Evolutionary conservation across 78 protist species (phyloP), one percentile per base, ranked within the genome.

Genomic region (Monosiga brevicollis): DNA sequence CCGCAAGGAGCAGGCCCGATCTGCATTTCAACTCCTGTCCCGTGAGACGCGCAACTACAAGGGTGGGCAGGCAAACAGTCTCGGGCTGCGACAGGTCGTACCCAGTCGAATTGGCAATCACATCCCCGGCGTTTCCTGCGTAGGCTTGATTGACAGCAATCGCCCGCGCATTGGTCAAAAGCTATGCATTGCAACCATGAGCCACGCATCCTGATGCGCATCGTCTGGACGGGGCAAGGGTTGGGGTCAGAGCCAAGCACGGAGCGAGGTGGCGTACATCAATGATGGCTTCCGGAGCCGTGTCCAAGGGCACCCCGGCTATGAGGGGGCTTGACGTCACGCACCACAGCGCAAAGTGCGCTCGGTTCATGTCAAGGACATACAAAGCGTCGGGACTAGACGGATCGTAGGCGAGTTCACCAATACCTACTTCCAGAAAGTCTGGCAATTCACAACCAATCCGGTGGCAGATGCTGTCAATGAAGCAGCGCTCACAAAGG

Each of bases 331-430:
- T 20, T 24, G 36, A 24, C 36, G 79, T 76, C 32, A 76, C 22
- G 40, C 36, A 11, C 79, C 79, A 76, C 79, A 76, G 40, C 11
- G 36, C 79, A 76, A 76, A 76, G 55, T 76, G 79, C 40, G 79
- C 38, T 38, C 22, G 32, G 55, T 76, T 76, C 79, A 36, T 76
- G 22, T 39, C 79, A 38, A 11, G 40, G 38, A 76, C 20, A 76
- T 22, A 20, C 55, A 24, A 11, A 76, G 36, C 22, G 38, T 22
- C 79, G n/a, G n/a, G n/a, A n/a, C n/a, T n/a, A n/a, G n/a, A n/a
- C n/a, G n/a, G n/a, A 76, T 39, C 38, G 36, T 20, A 36, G 36
- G 40, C 40, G 22, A 76, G 22, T 22, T 39, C 79, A 11, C 71
- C 71, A 22, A 23, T 55, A 22, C 22, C 71, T 22, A 39, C 36